phyloP scores from a whole-genome alignment of 805 yeast species.

The Kodamaea fukazawae region DNA sequence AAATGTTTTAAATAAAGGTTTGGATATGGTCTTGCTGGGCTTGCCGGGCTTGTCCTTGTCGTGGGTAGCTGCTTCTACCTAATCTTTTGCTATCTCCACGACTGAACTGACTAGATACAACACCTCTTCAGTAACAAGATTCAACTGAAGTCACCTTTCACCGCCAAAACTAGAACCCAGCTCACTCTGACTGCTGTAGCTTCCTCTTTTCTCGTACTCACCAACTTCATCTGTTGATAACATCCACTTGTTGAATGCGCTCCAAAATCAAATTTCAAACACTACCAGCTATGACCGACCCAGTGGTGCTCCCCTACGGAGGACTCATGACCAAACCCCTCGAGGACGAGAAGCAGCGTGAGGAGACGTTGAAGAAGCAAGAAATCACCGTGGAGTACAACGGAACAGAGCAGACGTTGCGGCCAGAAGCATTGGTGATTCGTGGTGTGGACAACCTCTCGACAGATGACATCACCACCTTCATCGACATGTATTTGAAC shows the following conservation, averaged over 20 bases:
- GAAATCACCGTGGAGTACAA: conserved; percentile 31
- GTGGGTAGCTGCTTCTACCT: no score
- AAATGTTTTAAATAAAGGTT: no score
- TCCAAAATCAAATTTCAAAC: background rate
- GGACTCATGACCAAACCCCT: conserved; percentile 40
- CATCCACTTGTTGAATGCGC: no score
- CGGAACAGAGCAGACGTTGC: conserved; percentile 29
- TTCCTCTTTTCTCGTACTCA: background rate
- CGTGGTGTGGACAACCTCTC: conserved; percentile 65
- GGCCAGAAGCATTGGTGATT: conserved; percentile 50
- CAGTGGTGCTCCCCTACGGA: conserved; percentile 28
- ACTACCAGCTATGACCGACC: conserved; percentile 1
- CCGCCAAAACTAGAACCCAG: no score
- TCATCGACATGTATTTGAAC: conserved; percentile 47
- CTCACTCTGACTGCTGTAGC: no score
- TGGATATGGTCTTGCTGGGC: no score
- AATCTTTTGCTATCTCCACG: no score
- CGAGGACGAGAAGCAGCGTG: conserved; percentile 36
- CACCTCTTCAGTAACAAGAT: no score
- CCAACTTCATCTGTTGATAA: background rate
- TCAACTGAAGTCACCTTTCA: no score
- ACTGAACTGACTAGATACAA: no score
- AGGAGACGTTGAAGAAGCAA: conserved; percentile 29
- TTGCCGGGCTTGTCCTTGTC: no score
- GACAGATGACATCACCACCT: conserved; percentile 57